Evolutionary conservation across 106 monocot genomes (phyloP), one percentile per base, ranked within the genome.

Genomic region (Hemerocallis citrina): DNA sequence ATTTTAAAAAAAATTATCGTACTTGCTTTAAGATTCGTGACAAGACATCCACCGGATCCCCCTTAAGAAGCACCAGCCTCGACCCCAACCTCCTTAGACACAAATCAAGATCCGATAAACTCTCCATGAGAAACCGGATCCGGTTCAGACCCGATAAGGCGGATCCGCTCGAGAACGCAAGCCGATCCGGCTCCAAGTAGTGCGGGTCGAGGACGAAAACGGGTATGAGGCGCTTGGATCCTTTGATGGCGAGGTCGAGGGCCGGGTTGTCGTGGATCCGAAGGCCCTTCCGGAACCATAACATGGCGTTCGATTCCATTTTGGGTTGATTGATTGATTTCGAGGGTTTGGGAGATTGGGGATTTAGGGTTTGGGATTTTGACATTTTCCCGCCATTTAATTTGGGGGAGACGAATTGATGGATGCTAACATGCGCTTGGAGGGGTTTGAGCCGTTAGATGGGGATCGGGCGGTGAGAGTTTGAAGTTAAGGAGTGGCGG

Each of bases 221-320:
- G 9, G 93, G 93, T 77, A 70, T 89, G 11, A 93, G 74, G 59
- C 51, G 67, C 47, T 48, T 64, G 10, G 70, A 47, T 12, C 64
- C 52, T 27, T 61, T 44, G 14, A 56, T 30, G 16, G 93, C 93
- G 44, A 28, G 67, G 27, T 82, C 80, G 52, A 93, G 79, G 34
- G 89, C 93, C 2, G 93, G 93, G 68, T 93, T 93, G 70, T 93
- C 93, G 77, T 93, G 93, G 67, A 93, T 77, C 43, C 93, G 69
- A 14, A 93, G 70, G 2, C 93, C 93, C 67, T 93, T 93, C 7
- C 93, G 70, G 64, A 93, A 93, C 93, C 93, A 93, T 36, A 93
- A 57, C 76, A 93, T 58, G 7, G 81, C 63, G 62, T 70, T 78
- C 70, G 68, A 52, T 24, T 77, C 84, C 80, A 75, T 78, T 7